Evolutionary conservation across 208 protist genomes (phyloP), one percentile per base, ranked within the genome.

Genomic region (Crithidia bombi): DNA sequence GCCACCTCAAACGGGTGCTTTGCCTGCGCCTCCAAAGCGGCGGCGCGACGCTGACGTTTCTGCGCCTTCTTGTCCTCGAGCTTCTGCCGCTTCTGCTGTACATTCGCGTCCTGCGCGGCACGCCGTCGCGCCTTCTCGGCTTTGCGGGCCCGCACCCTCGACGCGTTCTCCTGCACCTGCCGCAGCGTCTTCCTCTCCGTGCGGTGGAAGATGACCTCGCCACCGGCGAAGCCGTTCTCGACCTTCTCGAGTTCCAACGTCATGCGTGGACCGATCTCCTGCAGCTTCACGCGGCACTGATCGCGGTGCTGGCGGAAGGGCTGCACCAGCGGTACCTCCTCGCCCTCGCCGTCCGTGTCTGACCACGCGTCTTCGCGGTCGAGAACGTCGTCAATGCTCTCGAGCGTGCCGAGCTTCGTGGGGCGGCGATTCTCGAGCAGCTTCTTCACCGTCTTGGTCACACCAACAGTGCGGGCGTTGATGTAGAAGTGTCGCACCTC

Each of bases 401-500:
- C 88, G 19, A 94, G 67, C 49, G 81, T 86, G 15, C 90, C 89
- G n/a, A 93, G 66, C 69, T 91, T 90, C 4, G 88, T 95, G 14
- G 87, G 88, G 15, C 86, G 81, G 30, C 92, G 88, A 52, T 88
- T 87, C 66, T 96, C 83, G 3, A 93, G 76, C 35, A 97, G 82
- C 69, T 96, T 96, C 79, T 96, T 95, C 44, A 96, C 86, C 32
- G 89, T 93, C 59, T 86, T 90, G 19, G 77, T 83, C 21, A 95
- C 77, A 12, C 91, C 91, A 5, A 85, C 89, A 30, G 90, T 82
- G 43, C 86, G 83, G 28, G 90, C 79, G 64, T 93, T 90, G 38
- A 96, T 73, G 81, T 85, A 93, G 71, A 96, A 97, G 78, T 97
- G 93, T 0, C 93, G 91, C 59, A 93, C 83, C 79, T 97, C 93